Percentiles rank a stretch among this genome's conserved stretches.
These are phyloP conservation scores for Neoboletus brunneissimus DNA, from an alignment of 768 basidiomycete species.

Conservation along the genomic window DNA sequence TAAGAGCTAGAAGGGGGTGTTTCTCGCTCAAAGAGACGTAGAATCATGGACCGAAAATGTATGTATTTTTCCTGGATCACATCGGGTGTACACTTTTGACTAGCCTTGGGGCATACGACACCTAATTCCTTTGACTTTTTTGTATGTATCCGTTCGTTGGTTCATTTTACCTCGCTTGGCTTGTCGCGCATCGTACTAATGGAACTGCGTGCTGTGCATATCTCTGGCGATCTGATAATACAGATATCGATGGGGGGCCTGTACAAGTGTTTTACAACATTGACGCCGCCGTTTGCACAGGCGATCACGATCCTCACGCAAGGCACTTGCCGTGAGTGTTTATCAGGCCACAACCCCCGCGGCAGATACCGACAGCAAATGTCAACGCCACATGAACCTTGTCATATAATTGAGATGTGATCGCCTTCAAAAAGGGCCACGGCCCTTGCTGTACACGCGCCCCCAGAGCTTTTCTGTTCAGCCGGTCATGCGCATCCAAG, in stretches of 20 bases:
- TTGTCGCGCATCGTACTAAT: neutral
- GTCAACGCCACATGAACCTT: constrained; percentile 30
- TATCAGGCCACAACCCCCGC: constrained; percentile 1
- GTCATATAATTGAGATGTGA: constrained; percentile 15
- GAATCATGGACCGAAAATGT: constrained; percentile 8
- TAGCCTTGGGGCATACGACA: constrained; percentile 1
- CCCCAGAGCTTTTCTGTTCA: neutral
- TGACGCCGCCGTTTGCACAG: neutral
- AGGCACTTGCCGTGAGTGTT: constrained; percentile 11
- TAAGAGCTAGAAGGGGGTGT: neutral
- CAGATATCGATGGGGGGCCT: neutral
- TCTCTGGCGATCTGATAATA: neutral
- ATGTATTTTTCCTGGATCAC: constrained; percentile 20
- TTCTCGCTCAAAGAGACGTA: neutral
- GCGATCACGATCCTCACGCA: constrained; percentile 14
- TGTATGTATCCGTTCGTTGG: constrained; percentile 10
- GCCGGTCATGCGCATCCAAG: constrained; percentile 5
- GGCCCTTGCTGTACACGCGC: constrained; percentile 10
- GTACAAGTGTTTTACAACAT: neutral
- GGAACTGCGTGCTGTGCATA: constrained; percentile 11
- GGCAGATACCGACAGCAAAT: constrained; percentile 21
- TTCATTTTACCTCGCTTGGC: constrained; percentile 10
- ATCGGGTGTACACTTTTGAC: constrained; percentile 22
- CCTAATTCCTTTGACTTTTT: constrained; percentile 3
- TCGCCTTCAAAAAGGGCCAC: constrained; percentile 16